Base-by-base conservation (phyloP, 306 rosid genomes). In the Calophaca sinica region DNA sequence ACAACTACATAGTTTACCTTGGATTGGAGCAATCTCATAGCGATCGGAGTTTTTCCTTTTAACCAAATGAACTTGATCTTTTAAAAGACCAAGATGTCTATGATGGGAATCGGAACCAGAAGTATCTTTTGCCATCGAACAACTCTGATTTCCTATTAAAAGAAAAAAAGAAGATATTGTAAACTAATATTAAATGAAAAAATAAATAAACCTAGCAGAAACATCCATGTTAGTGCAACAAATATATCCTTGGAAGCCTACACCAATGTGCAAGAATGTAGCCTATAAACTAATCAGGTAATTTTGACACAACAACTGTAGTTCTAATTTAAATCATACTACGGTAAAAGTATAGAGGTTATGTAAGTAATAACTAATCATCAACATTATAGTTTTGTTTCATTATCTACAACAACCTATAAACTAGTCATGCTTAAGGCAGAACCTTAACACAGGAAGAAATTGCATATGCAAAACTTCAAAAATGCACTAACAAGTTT, bases 81-180 rank as follows among this genome's bases (percentile, higher is more conserved):
- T n/a, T n/a, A n/a, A n/a, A n/a, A n/a, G n/a, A n/a, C n/a, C n/a
- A n/a, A n/a, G n/a, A n/a, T n/a, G n/a, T n/a, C n/a, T n/a, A n/a
- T n/a, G n/a, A n/a, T n/a, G n/a, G n/a, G n/a, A n/a, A n/a, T n/a
- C n/a, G n/a, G n/a, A n/a, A n/a, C n/a, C n/a, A n/a, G 93, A 76
- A 51, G 62, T 59, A 75, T 87, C 88, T 61, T 84, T 83, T 49
- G 84, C 88, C 97, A 91, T 91, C 80, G 83, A 58, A 81, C n/a
- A 39, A 78, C 70, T 44, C 77, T 35, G 32, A 52, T 76, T 80
- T 78, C 86, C 84, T 78, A n/a, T 78, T 62, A 42, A 12, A 58
- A 31, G n/a, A 59, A 67, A 51, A 78, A 44, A 77, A 29, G 68
- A 49, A 60, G 63, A 55, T 70, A 74, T 15, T 68, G 61, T 62